phyloP scores from a whole-genome alignment of 176 grass and related monocot genomes.

The sorghum (Sorghum bicolor) region DNA sequence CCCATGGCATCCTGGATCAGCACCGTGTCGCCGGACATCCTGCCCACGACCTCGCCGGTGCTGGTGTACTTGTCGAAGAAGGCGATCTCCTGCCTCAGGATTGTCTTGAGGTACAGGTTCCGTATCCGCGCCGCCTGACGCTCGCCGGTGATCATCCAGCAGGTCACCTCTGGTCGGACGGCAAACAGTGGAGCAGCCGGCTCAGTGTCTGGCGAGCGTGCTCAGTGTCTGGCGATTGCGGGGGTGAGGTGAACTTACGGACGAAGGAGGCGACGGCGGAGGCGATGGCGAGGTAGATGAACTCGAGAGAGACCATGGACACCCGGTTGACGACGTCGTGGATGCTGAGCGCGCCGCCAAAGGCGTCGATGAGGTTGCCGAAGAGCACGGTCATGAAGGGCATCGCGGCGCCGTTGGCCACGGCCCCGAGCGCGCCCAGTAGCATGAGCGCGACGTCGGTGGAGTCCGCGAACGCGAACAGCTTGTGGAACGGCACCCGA shows the following conservation, averaged over 20 bases:
- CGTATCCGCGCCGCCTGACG: conserved; percentile 92
- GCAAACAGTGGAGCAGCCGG: background rate
- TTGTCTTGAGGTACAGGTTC: conserved; percentile 92
- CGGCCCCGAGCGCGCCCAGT: conserved; percentile 64
- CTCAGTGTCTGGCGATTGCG: background rate
- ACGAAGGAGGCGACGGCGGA: conserved; percentile 85
- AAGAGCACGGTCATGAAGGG: conserved; percentile 95
- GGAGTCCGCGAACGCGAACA: conserved; percentile 90
- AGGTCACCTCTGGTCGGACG: conserved; percentile 68
- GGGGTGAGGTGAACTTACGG: conserved; percentile 43
- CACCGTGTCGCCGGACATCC: conserved; percentile 97
- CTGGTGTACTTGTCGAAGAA: conserved; percentile 95
- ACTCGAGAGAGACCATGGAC: conserved; percentile 76
- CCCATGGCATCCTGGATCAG: conserved; percentile 99
- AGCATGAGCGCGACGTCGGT: conserved; percentile 66
- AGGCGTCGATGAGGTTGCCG: conserved; percentile 73
- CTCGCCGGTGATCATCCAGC: conserved; percentile 98
- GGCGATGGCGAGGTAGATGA: conserved; percentile 77
- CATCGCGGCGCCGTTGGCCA: conserved; percentile 80
- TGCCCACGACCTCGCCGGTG: conserved; percentile 89
- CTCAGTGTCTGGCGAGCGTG: background rate
- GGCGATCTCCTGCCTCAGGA: conserved; percentile 92
- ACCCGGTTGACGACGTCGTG: conserved; percentile 65
- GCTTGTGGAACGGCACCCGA: conserved; percentile 73
- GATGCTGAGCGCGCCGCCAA: conserved; percentile 63